Conservation (phyloP, 2,329 filamentous ascomycete genomes). For the Ceratocystis destructans region DNA sequence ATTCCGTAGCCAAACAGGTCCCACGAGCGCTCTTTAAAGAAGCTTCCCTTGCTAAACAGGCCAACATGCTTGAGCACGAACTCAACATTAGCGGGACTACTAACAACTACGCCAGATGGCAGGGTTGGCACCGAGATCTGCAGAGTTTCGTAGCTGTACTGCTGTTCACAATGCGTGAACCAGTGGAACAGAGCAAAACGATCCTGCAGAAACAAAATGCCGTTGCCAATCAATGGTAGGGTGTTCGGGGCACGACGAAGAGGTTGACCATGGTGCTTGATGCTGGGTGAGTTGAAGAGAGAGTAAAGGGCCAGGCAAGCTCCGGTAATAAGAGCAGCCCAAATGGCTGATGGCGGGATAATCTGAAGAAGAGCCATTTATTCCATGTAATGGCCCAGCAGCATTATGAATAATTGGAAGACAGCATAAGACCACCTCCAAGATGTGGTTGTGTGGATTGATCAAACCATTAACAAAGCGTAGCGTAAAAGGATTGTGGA, state of each 20-base stretch:
- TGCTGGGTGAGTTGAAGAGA: conserved; percentile 34
- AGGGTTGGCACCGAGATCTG: conserved; percentile 49
- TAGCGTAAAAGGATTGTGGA: not conserved
- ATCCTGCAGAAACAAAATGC: conserved; percentile 45
- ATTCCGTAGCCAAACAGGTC: conserved; percentile 54
- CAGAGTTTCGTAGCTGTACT: conserved; percentile 46
- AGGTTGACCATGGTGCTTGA: conserved; percentile 23
- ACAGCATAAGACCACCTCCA: not conserved
- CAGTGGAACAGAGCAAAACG: conserved; percentile 48
- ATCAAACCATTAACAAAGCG: not conserved
- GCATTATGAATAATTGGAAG: not conserved
- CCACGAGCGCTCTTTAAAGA: conserved; percentile 46
- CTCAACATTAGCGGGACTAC: conserved; percentile 47
- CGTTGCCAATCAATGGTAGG: conserved; percentile 45
- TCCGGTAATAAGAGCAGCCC: not conserved
- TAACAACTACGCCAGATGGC: conserved; percentile 49
- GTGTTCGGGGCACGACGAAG: conserved; percentile 31
- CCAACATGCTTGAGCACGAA: conserved; percentile 48
- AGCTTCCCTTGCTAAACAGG: conserved; percentile 47
- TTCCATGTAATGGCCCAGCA: not conserved
- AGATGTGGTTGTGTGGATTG: not conserved
- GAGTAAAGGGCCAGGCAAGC: conserved; percentile 32
- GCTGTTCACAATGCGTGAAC: conserved; percentile 45
- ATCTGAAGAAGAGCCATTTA: conserved; percentile 4
- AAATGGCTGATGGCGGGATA: not conserved